Evolutionary conservation across 2,329 filamentous ascomycete genomes (phyloP).

Genomic region (Ceratocystis ficicola): DNA sequence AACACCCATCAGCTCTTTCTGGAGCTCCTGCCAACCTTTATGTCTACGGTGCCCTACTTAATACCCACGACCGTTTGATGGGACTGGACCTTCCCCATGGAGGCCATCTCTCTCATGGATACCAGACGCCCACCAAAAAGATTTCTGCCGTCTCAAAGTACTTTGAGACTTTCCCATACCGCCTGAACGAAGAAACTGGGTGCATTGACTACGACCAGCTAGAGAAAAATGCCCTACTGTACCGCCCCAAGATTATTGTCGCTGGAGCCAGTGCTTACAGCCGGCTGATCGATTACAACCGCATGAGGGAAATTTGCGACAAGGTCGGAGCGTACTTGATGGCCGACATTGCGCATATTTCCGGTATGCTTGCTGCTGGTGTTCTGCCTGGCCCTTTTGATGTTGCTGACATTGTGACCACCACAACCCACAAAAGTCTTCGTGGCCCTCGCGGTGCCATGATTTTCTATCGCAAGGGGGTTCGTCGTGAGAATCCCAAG

Average conservation of each 20-base stretch:
- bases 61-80: slow-evolving; percentile 91
- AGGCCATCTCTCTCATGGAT: slow-evolving; percentile 90
- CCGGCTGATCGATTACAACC: slow-evolving; percentile 86
- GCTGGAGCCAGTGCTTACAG: slow-evolving; percentile 94
- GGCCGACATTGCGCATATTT: slow-evolving; percentile 96
- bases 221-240: slow-evolving; percentile 74
- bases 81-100: slow-evolving; percentile 92
- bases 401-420: slow-evolving; percentile 88
- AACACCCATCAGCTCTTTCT: slow-evolving; percentile 52
- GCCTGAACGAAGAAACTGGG: slow-evolving; percentile 77
- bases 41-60: slow-evolving; percentile 87
- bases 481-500: slow-evolving; percentile 71
- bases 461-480: slow-evolving; percentile 96
- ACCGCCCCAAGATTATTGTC: slow-evolving; percentile 90
- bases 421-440: slow-evolving; percentile 94
- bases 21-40: slow-evolving; percentile 68
- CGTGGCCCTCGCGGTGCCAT: slow-evolving; percentile 90
- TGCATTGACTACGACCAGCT: slow-evolving; percentile 91
- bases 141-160: slow-evolving; percentile 99
- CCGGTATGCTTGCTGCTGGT: slow-evolving; percentile 81
- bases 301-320: slow-evolving; percentile 81
- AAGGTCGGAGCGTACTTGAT: slow-evolving; percentile 87
- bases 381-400: slow-evolving; percentile 83
- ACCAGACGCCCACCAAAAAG: slow-evolving; percentile 86
- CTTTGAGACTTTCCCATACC: slow-evolving; percentile 95